These are phyloP conservation scores for Spiromastix sp. DNA, from an alignment of 2,329 filamentous ascomycete species.

Conservation along the genomic window DNA sequence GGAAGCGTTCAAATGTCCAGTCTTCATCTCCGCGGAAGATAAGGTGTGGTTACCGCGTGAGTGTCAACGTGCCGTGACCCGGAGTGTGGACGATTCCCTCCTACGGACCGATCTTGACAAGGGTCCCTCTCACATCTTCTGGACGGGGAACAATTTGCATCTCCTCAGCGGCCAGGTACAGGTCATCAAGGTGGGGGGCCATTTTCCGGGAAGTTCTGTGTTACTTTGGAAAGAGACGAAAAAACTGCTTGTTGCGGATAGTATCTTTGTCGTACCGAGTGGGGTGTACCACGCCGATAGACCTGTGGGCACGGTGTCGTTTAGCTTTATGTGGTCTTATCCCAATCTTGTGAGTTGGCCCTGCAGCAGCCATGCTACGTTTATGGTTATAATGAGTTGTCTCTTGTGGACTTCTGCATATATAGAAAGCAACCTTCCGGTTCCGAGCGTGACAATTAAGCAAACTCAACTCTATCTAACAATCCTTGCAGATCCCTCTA, in stretches of 20 bases:
- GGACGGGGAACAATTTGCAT: constrained; percentile 27
- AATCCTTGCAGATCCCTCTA: constrained; percentile 50
- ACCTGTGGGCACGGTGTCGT: constrained; percentile 40
- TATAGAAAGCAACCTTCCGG: too few relatives aligned
- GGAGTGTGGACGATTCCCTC: constrained; percentile 21
- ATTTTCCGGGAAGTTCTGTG: constrained; percentile 67
- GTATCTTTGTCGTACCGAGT: constrained; percentile 57
- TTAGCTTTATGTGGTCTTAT: constrained; percentile 67
- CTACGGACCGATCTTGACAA: constrained; percentile 9
- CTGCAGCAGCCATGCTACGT: constrained; percentile 9
- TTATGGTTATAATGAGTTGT: constrained; percentile 12
- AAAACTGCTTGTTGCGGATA: constrained; percentile 66
- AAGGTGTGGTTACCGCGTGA: constrained; percentile 49
- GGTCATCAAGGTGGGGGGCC: constrained; percentile 59
- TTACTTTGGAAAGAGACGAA: constrained; percentile 50
- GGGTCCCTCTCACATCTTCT: constrained; percentile 19
- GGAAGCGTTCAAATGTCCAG: constrained; percentile 53
- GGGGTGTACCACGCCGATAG: constrained; percentile 21
- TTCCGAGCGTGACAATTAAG: too few relatives aligned
- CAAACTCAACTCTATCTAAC: too few relatives aligned
- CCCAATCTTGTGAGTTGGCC: constrained; percentile 45
- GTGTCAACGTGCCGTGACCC: constrained; percentile 28
- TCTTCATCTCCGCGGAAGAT: constrained; percentile 60
- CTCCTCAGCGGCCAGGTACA: constrained; percentile 16
- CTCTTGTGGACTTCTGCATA: too few relatives aligned